Conservation (phyloP, 345 rosid genomes). For the Bruguiera gymnorhiza region DNA sequence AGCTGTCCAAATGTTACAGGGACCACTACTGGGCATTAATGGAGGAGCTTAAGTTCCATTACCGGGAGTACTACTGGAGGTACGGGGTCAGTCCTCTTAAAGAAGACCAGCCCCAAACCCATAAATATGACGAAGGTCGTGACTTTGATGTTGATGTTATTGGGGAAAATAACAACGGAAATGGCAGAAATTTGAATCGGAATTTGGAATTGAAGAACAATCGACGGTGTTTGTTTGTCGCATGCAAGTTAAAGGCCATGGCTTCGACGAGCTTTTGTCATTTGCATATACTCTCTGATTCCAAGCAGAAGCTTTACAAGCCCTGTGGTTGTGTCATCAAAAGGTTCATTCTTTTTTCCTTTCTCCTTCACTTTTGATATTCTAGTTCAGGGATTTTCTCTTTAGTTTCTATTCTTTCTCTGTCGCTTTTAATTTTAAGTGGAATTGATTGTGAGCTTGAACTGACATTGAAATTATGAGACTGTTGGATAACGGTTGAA, state of each 20-base stretch:
- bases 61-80: constrained; percentile 61
- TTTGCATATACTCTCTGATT: constrained; percentile 33
- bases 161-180: not conserved
- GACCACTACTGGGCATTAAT: too few species aligned
- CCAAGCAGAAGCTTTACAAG: constrained; percentile 39
- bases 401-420: too few species aligned
- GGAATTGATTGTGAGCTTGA: not conserved
- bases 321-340: constrained; percentile 2
- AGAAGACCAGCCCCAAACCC: constrained; percentile 27
- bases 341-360: too few species aligned
- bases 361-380: not conserved
- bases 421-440: too few species aligned
- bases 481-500: too few species aligned
- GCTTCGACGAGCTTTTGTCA: constrained; percentile 29
- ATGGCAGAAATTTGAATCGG: not conserved
- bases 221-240: constrained; percentile 16
- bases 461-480: too few species aligned
- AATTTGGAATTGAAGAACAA: not conserved
- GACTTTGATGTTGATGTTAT: constrained; percentile 3
- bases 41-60: too few species aligned
- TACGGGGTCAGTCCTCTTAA: constrained; percentile 54
- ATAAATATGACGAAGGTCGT: not conserved
- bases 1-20: too few species aligned
- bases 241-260: constrained; percentile 25
- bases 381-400: constrained; percentile 1